phyloP scores from a whole-genome alignment of 768 basidiomycete species.

The Mycena chlorophos region DNA sequence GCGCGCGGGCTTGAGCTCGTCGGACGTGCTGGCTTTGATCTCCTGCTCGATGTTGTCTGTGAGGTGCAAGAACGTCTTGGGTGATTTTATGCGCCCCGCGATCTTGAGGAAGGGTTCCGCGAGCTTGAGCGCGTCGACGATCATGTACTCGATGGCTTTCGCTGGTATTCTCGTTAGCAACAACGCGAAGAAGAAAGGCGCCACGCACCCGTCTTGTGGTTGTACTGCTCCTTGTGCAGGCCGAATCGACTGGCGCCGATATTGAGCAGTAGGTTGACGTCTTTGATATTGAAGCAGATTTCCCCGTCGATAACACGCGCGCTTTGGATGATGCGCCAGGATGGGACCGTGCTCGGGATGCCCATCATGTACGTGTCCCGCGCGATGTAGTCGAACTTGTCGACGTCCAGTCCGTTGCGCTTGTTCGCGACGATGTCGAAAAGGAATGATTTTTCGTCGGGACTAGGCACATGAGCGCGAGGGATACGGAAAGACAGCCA shows the following conservation, averaged over 20 bases:
- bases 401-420: conserved; percentile 81
- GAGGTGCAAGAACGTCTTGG: conserved; percentile 59
- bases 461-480: conserved; percentile 13
- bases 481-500: conserved; percentile 12
- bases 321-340: conserved; percentile 62
- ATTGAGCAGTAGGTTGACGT: conserved; percentile 72
- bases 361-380: conserved; percentile 76
- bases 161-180: no score
- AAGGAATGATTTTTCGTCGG: conserved; percentile 64
- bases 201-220: conserved; percentile 80
- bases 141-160: conserved; percentile 80
- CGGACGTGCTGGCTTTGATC: conserved; percentile 51
- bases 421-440: conserved; percentile 87
- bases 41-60: conserved; percentile 66
- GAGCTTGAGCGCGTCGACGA: conserved; percentile 67
- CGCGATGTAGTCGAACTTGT: conserved; percentile 88
- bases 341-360: conserved; percentile 55
- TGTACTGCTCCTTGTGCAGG: conserved; percentile 69
- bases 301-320: conserved; percentile 70
- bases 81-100: conserved; percentile 54
- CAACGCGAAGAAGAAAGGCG: no score
- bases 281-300: conserved; percentile 82
- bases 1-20: conserved; percentile 52
- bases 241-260: conserved; percentile 72
- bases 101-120: conserved; percentile 69